These are phyloP conservation scores for Alternaria conjuncta DNA, from an alignment of 2,329 filamentous ascomycete species.

Conservation along the genomic window DNA sequence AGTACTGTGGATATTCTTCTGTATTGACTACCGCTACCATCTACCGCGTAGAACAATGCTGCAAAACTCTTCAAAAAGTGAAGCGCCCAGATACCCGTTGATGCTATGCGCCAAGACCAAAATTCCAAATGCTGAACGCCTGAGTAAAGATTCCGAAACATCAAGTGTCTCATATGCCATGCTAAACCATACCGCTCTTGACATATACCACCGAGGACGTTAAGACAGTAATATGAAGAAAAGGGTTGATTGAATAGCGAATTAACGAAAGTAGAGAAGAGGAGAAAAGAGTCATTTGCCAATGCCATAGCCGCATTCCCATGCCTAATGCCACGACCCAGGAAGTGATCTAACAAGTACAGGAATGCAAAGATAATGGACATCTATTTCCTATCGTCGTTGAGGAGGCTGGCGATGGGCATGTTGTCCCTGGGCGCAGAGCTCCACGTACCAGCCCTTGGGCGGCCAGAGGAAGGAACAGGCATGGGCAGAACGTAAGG, in stretches of 20 bases:
- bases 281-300: slow-evolving; percentile 3
- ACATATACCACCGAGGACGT: not conserved
- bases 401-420: slow-evolving; percentile 49
- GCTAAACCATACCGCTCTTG: not conserved
- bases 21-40: not conserved
- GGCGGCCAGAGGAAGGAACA: slow-evolving; percentile 40
- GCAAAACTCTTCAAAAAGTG: not conserved
- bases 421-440: slow-evolving; percentile 47
- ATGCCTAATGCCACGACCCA: not conserved
- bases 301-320: not conserved
- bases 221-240: not conserved
- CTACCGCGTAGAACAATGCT: not conserved
- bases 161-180: not conserved
- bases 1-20: not conserved
- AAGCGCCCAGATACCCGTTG: not conserved
- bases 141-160: slow-evolving; percentile 2
- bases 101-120: not conserved
- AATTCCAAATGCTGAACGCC: not conserved
- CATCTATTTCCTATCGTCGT: slow-evolving; percentile 44
- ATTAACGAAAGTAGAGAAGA: slow-evolving; percentile 35
- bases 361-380: not conserved
- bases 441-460: slow-evolving; percentile 45
- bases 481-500: slow-evolving; percentile 48
- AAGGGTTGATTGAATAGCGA: slow-evolving; percentile 11
- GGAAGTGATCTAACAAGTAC: slow-evolving; percentile 6